Evolutionary conservation across 2,329 filamentous ascomycete genomes (phyloP), one percentile per base, ranked within the genome.

Genomic region (Exophiala spinifera): DNA sequence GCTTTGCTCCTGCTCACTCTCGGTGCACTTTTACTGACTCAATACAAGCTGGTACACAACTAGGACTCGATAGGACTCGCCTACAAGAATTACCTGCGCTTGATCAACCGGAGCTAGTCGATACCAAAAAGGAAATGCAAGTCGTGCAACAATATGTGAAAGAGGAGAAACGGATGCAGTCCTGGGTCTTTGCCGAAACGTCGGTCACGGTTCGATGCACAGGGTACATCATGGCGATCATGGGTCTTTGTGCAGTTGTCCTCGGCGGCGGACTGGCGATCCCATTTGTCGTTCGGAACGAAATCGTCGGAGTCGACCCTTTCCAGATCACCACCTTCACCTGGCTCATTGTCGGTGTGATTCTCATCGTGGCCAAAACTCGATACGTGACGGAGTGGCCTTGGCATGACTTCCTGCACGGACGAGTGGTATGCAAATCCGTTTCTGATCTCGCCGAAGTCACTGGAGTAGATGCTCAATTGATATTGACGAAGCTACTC

Each of bases 221-320:
- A n/a, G 17, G 33, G 33, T 50, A 50, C 14, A 36, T 50, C 17
- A 20, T 19, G 37, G 23, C 34, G 14, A 28, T 50, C 34, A 50
- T 50, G 17, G 33, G 3, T 4, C 42, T 50, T 11, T 19, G 17
- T 21, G 13, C 42, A 20, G 8, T 50, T 10, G n/a, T 69, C n/a
- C 63, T 59, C 1, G 31, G 25, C 10, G 65, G 63, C 2, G 67
- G 67, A 1, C 33, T 69, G 2, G 61, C 53, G 3, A 52, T 67
- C 11, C 67, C 65, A 8, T 61, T 68, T 36, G 60, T 54, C 1
- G 53, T 69, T 17, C 57, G 61, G 7, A 33, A 66, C 1, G 56
- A 67, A 1, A 60, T 70, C n/a, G 7, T 37, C 0, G 66, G 63
- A 15, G 67, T 70, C 1, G 67, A 70, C 46, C 68, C 68, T 3